These are phyloP conservation scores for Samsoniella hepiali DNA, from an alignment of 2,329 filamentous ascomycete species.

Conservation along the genomic window DNA sequence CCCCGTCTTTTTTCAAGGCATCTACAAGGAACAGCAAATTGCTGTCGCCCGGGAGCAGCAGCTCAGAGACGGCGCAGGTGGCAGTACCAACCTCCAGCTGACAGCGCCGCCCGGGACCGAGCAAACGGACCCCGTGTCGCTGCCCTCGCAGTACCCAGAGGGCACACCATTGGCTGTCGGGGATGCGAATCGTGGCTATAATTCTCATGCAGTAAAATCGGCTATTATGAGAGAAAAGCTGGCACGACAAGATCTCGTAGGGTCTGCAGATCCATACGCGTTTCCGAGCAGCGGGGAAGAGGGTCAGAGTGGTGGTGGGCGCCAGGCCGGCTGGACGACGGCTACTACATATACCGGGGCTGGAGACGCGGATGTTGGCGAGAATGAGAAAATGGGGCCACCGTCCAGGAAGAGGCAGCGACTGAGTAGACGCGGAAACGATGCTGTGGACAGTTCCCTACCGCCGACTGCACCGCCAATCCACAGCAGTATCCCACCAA, in stretches of 20 bases:
- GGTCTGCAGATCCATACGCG: constrained; percentile 39
- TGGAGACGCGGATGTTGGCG: not conserved
- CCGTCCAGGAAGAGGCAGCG: constrained; percentile 9
- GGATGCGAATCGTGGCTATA: not conserved
- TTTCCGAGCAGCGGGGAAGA: constrained; percentile 43
- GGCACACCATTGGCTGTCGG: constrained; percentile 14
- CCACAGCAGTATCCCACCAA: constrained; percentile 28
- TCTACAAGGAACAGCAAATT: constrained; percentile 49
- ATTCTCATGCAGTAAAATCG: not conserved
- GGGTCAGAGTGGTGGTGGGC: constrained; percentile 1
- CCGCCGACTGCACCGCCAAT: not conserved
- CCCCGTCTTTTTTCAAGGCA: constrained; percentile 43
- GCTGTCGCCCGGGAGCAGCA: constrained; percentile 25
- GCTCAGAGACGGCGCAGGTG: not conserved
- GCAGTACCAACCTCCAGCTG: not conserved
- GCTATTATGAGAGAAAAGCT: constrained; percentile 4
- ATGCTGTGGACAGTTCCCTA: not conserved
- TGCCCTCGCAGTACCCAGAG: constrained; percentile 19
- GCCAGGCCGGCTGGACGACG: not conserved
- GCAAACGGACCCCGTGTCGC: constrained; percentile 13
- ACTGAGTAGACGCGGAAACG: not conserved
- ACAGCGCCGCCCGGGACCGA: constrained; percentile 11
- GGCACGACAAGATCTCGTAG: constrained; percentile 12
- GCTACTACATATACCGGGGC: not conserved
- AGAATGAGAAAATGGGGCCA: not conserved